phyloP scores from a whole-genome alignment of 2,329 filamentous ascomycete genomes.

The Blastomyces gilchristii region DNA sequence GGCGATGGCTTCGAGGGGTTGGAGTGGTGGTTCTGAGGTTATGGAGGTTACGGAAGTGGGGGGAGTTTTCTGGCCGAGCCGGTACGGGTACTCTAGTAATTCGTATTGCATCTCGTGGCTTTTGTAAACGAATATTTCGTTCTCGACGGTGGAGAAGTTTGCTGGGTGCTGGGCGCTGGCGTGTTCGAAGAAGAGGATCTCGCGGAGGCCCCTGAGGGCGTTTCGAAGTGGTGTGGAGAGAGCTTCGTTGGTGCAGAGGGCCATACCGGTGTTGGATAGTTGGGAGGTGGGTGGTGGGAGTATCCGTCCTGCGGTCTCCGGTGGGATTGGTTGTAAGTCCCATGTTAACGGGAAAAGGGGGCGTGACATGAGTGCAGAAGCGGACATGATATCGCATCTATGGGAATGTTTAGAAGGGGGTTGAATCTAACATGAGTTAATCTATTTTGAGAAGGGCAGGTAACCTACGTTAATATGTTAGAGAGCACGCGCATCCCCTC shows the following conservation, averaged over 20 bases:
- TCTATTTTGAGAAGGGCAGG: too few species aligned
- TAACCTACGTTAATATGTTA: conserved; percentile 24
- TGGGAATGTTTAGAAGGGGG: background rate
- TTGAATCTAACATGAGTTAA: too few species aligned
- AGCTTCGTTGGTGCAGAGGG: conserved; percentile 21
- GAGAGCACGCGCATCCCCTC: conserved; percentile 19
- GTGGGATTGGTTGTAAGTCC: conserved; percentile 24
- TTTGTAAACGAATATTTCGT: conserved; percentile 26
- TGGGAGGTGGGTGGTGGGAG: conserved; percentile 20
- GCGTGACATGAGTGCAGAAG: conserved; percentile 25
- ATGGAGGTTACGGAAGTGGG: background rate
- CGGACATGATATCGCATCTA: conserved; percentile 29
- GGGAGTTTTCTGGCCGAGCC: conserved; percentile 10
- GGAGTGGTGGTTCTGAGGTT: background rate
- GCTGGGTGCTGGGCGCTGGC: conserved; percentile 18
- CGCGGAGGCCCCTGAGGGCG: conserved; percentile 22
- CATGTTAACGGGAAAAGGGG: conserved; percentile 29
- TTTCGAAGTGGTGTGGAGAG: conserved; percentile 23
- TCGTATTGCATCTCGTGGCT: conserved; percentile 30
- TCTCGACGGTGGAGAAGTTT: conserved; percentile 20
- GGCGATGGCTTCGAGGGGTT: conserved; percentile 23
- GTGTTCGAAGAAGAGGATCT: conserved; percentile 27
- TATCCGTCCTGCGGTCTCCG: conserved; percentile 22
- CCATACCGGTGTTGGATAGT: conserved; percentile 20
- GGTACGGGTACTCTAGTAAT: conserved; percentile 30